Conservation (phyloP, 164 flowering plant genomes). For the Sedum album region DNA sequence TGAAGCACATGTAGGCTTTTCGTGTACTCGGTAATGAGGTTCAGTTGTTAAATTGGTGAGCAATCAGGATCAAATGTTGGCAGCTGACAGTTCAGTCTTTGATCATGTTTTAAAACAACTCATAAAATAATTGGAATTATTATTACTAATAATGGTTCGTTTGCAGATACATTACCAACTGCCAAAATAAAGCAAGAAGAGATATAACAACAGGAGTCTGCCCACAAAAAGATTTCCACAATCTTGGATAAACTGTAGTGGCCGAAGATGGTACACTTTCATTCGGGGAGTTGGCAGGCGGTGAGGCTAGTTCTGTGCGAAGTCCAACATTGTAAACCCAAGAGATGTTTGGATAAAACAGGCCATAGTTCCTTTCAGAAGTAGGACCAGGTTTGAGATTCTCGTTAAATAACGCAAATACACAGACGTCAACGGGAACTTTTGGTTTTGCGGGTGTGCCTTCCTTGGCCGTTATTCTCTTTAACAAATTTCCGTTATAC, state of each 20-base stretch:
- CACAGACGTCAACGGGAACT: slow-evolving; percentile 53
- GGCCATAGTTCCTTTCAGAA: slow-evolving; percentile 91
- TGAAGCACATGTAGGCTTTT: not conserved
- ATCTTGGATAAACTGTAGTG: not conserved
- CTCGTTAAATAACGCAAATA: slow-evolving; percentile 93
- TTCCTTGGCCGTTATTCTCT: slow-evolving; percentile 34
- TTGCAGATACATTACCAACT: not conserved
- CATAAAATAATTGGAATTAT: not conserved
- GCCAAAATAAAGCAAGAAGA: not conserved
- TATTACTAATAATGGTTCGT: not conserved
- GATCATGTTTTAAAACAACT: not conserved
- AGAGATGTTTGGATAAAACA: slow-evolving; percentile 66
- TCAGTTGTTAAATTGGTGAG: not conserved
- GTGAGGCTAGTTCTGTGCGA: slow-evolving; percentile 9
- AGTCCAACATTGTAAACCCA: slow-evolving; percentile 74
- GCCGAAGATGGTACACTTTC: not conserved
- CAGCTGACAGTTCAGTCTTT: not conserved
- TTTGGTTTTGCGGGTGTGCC: slow-evolving; percentile 79
- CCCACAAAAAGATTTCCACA: not conserved
- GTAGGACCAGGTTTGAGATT: slow-evolving; percentile 78
- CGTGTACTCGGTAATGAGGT: not conserved
- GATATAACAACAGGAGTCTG: not conserved
- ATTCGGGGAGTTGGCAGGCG: not conserved
- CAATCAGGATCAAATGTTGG: not conserved
- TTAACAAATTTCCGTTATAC: slow-evolving; percentile 67